Conservation (phyloP, 352 stramenopile species). For the Thalassiosira exigua region DNA sequence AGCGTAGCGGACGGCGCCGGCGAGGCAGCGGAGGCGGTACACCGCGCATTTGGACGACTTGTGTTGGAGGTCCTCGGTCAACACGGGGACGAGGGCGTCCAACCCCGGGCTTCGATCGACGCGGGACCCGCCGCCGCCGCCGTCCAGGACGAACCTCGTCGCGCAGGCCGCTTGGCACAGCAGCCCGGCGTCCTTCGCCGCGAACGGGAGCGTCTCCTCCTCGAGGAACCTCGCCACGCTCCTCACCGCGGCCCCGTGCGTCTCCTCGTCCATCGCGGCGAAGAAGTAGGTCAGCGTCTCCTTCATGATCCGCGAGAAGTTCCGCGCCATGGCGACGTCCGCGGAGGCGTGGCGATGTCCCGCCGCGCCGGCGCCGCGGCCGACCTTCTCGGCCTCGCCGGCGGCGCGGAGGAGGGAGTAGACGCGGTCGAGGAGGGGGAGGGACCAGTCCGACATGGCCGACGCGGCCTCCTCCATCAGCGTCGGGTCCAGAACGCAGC, state of each 20-base stretch:
- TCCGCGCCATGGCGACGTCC: conserved; percentile 76
- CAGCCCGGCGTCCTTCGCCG: conserved; percentile 76
- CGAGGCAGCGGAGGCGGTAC: conserved; percentile 79
- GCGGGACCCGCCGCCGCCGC: conserved; percentile 2
- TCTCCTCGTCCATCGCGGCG: conserved; percentile 74
- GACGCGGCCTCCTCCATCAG: conserved; percentile 70
- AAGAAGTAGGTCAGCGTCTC: conserved; percentile 81
- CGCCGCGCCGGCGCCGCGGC: conserved; percentile 65
- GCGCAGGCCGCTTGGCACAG: conserved; percentile 76
- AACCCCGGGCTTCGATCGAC: conserved; percentile 68
- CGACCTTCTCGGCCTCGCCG: conserved; percentile 79
- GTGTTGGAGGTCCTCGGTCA: conserved; percentile 73
- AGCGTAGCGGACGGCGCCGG: conserved; percentile 71
- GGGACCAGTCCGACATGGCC: conserved; percentile 78
- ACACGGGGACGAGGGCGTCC: conserved; percentile 70
- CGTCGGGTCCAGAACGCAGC: conserved; percentile 27
- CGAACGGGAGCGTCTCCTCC: conserved; percentile 78
- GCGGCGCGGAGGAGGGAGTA: conserved; percentile 77
- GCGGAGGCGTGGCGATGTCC: conserved; percentile 68
- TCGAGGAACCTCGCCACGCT: conserved; percentile 75
- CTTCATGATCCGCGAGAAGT: conserved; percentile 80
- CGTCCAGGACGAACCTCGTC: conserved; percentile 52
- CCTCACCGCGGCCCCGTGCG: conserved; percentile 60
- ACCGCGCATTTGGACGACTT: conserved; percentile 75
- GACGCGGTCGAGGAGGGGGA: conserved; percentile 80